Conservation (phyloP, 1,284 basidiomycete species). For the Fomitopsis palustris region DNA sequence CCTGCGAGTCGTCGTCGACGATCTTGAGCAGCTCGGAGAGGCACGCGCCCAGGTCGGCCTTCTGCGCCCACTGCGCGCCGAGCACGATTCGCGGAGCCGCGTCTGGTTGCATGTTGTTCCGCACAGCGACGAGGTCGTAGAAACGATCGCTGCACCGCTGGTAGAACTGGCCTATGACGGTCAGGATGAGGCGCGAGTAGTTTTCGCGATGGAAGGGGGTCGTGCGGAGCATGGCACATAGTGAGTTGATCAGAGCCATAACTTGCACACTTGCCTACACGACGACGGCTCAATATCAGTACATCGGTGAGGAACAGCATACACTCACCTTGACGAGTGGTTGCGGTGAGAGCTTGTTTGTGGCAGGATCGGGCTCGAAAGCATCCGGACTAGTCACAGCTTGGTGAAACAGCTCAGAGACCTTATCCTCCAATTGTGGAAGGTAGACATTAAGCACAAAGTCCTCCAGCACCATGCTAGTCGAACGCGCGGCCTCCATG, state of each 20-base stretch:
- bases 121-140: constrained; percentile 64
- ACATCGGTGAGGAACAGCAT: not conserved
- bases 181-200: constrained; percentile 90
- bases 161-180: constrained; percentile 97
- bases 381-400: constrained; percentile 83
- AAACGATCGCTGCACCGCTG: constrained; percentile 90
- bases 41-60: constrained; percentile 72
- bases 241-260: constrained; percentile 87
- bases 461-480: constrained; percentile 83
- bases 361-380: constrained; percentile 75
- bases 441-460: constrained; percentile 94
- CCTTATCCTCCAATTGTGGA: constrained; percentile 94
- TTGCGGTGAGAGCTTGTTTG: constrained; percentile 56
- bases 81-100: constrained; percentile 48
- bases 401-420: constrained; percentile 83
- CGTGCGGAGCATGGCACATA: constrained; percentile 89
- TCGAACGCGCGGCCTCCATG: constrained; percentile 64
- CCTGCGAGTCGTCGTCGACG: constrained; percentile 35
- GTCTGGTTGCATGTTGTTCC: constrained; percentile 32
- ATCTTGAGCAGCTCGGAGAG: constrained; percentile 56
- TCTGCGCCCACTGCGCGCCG: constrained; percentile 87
- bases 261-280: constrained; percentile 76
- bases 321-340: constrained; percentile 75
- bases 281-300: not conserved
- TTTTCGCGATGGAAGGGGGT: constrained; percentile 97